Evolutionary conservation across 192 early-diverging fungal genomes (phyloP), one percentile per base, ranked within the genome.

Genomic region (Rhizophagus sp.): DNA sequence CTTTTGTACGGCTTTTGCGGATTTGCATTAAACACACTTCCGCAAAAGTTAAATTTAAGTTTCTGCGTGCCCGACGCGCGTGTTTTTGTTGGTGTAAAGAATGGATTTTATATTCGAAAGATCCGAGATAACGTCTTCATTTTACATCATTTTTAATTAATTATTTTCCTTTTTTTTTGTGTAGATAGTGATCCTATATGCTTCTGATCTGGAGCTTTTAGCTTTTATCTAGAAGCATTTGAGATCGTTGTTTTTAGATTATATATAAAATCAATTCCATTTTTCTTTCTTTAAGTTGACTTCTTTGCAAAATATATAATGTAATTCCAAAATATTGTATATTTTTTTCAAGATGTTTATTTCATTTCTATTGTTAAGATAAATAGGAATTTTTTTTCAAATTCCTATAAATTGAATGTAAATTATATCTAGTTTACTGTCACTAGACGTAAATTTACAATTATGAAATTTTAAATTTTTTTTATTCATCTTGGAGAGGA

Each of bases 371-470:
- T 57, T 57, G 52, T 57, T 57, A 57, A 57, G 15, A 57, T 57
- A 57, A 57, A 57, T 57, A 57, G 52, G 52, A 57, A 22, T 57
- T 57, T 57, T 57, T 5, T 30, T 30, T 30, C 30, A 17, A 57
- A 57, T 57, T 57, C 52, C 52, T 57, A 57, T 57, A 57, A 57
- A 57, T 57, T 57, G 52, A 57, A 57, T 57, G 52, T 57, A 57
- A 57, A 57, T 22, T 47, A 47, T 47, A 11, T 44, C 44, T 44
- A 44, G 10, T 44, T 57, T 57, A 57, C 19, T 57, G 17, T 57
- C 15, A 57, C 17, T 57, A 57, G 52, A 57, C 17, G 52, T 19
- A 57, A 57, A 57, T 22, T 57, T 57, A 19, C 17, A 57, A 52
- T 47, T 47, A 47, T 47, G 44, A 47, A 44, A 47, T 47, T 12